Evolutionary conservation across 768 basidiomycete species (phyloP).

Genomic region (Boletus insuetus): DNA sequence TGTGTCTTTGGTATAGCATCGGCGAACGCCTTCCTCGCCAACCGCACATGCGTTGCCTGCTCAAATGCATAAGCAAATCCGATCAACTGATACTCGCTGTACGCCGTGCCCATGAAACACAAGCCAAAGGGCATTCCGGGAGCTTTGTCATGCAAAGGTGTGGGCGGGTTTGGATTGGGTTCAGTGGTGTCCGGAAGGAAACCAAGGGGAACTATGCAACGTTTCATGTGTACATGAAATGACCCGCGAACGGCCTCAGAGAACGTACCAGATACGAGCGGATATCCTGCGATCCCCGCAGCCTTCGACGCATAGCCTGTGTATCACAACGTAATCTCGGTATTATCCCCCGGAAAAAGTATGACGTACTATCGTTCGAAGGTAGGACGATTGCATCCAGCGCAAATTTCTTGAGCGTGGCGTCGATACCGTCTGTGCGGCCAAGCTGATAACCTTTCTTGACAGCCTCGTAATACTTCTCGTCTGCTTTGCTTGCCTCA

Average conservation of each 20-base stretch:
- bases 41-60: conserved; percentile 53
- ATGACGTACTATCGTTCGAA: conserved; percentile 13
- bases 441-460: conserved; percentile 47
- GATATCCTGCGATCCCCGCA: conserved; percentile 37
- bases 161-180: conserved; percentile 29
- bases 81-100: conserved; percentile 42
- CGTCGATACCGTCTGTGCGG: conserved; percentile 52
- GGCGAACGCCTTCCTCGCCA: conserved; percentile 44
- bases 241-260: neutral
- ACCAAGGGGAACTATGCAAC: conserved; percentile 38
- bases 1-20: conserved; percentile 59
- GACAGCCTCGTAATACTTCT: conserved; percentile 42
- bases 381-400: conserved; percentile 56
- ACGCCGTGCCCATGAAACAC: conserved; percentile 44
- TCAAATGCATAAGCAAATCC: conserved; percentile 47
- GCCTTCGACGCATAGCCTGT: conserved; percentile 27
- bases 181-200: conserved; percentile 34
- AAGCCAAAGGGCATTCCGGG: conserved; percentile 44
- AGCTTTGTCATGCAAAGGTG: conserved; percentile 33
- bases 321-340: neutral
- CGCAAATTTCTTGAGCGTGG: conserved; percentile 41
- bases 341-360: neutral
- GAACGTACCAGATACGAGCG: conserved; percentile 32
- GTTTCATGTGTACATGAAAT: conserved; percentile 27
- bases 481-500: conserved; percentile 25